These are phyloP conservation scores for Quercus parvula DNA, from an alignment of 306 rosid genomes.

Conservation along the genomic window DNA sequence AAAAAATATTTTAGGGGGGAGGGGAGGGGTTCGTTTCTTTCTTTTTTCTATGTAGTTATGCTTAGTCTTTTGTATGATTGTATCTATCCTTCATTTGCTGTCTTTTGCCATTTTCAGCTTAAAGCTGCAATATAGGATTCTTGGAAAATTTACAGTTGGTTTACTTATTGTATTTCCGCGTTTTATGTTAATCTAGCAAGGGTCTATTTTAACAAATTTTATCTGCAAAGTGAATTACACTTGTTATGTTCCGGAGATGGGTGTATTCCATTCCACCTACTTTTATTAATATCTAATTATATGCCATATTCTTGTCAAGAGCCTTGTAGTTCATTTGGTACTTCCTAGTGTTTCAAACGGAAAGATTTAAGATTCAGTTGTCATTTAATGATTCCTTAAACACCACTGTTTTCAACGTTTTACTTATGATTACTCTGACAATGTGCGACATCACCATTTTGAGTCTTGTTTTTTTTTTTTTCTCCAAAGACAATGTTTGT, in stretches of 20 bases:
- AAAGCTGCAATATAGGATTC: constrained; percentile 23
- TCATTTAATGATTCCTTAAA: no score
- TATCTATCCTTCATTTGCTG: constrained; percentile 31
- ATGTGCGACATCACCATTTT: no score
- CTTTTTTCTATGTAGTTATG: background rate
- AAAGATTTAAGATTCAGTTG: no score
- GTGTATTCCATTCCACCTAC: no score
- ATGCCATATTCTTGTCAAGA: no score
- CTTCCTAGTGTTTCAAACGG: no score
- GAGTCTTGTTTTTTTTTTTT: no score
- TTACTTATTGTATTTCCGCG: background rate
- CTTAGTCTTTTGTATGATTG: background rate
- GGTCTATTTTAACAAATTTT: background rate
- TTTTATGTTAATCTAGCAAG: background rate
- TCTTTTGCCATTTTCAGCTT: constrained; percentile 14
- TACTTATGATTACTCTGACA: no score
- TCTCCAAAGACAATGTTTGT: no score
- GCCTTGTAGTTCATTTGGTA: no score
- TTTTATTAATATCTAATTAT: no score
- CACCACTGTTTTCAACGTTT: no score
- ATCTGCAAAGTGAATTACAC: background rate
- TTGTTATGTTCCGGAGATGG: background rate
- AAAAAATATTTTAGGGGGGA: background rate
- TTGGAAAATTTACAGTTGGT: constrained; percentile 17
- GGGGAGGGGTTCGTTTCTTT: background rate